phyloP scores from a whole-genome alignment of 345 rosid species.

The Anacardium occidentale region DNA sequence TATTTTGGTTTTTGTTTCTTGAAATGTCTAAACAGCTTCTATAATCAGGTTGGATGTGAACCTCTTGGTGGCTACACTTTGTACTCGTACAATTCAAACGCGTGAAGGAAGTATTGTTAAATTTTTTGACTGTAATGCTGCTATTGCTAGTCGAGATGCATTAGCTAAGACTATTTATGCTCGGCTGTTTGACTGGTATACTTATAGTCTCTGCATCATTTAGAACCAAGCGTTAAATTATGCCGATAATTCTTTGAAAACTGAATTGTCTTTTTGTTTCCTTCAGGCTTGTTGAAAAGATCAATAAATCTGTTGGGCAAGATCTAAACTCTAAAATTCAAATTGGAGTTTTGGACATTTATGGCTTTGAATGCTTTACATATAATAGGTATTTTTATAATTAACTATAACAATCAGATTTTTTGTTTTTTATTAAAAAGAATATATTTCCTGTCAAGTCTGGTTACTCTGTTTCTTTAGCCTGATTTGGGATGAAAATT shows the following conservation, averaged over 20 bases:
- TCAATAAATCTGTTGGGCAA: constrained; percentile 92
- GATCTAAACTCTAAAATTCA: constrained; percentile 65
- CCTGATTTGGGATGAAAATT: not conserved
- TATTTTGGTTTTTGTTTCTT: not conserved
- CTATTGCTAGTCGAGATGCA: constrained; percentile 93
- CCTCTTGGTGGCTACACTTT: constrained; percentile 71
- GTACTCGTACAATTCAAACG: constrained; percentile 91
- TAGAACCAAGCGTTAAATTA: not conserved
- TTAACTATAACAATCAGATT: no score
- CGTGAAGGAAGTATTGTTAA: constrained; percentile 92
- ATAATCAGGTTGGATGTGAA: constrained; percentile 77
- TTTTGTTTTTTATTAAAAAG: no score
- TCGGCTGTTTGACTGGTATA: constrained; percentile 91
- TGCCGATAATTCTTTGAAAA: constrained; percentile 3
- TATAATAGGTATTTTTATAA: constrained; percentile 61
- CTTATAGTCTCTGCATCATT: constrained; percentile 17
- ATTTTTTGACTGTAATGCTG: constrained; percentile 89
- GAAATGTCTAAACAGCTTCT: constrained; percentile 11
- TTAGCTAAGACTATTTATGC: constrained; percentile 94
- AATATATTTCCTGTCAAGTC: no score
- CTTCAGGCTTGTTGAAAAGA: constrained; percentile 91
- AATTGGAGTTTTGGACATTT: constrained; percentile 95
- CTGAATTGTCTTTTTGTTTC: constrained; percentile 13
- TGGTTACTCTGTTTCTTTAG: not conserved
- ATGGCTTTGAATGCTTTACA: constrained; percentile 95